Evolutionary conservation across 192 early-diverging fungal genomes (phyloP).

Genomic region (Linnemannia zychae): DNA sequence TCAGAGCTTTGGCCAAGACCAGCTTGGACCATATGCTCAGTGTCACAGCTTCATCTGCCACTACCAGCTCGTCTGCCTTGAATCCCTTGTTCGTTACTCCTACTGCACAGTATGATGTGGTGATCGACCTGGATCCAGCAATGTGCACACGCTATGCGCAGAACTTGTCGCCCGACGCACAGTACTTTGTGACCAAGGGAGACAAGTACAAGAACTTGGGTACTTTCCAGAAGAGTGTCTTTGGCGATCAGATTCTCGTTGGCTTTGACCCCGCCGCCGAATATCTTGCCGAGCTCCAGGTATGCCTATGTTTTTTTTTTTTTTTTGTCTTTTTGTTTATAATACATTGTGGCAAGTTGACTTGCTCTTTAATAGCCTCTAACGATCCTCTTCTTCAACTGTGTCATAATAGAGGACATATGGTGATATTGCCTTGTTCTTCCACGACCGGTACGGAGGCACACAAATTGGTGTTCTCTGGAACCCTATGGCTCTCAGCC

Average conservation of each 20-base stretch:
- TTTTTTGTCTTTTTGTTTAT: conserved; percentile 8
- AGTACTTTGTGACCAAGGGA: conserved; percentile 58
- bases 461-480: conserved; percentile 78
- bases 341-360: not conserved
- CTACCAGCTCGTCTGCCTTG: conserved; percentile 37
- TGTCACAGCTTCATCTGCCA: conserved; percentile 32
- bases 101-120: conserved; percentile 80
- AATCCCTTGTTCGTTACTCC: conserved; percentile 86
- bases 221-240: conserved; percentile 59
- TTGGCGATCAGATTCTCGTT: conserved; percentile 73
- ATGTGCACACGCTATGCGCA: conserved; percentile 74
- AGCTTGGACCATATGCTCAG: conserved; percentile 57
- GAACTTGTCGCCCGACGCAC: conserved; percentile 68
- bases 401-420: conserved; percentile 56
- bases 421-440: conserved; percentile 76
- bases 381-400: not conserved
- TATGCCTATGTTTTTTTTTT: conserved; percentile 17
- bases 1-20: conserved; percentile 76
- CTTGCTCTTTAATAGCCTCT: not conserved
- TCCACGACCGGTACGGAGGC: conserved; percentile 83
- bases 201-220: conserved; percentile 84
- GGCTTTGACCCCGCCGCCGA: conserved; percentile 82
- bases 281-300: conserved; percentile 79
- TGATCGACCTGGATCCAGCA: conserved; percentile 75
- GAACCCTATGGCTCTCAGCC: conserved; percentile 68